phyloP scores from a whole-genome alignment of 495 filamentous ascomycete genomes.

The Xeromyces bisporus region DNA sequence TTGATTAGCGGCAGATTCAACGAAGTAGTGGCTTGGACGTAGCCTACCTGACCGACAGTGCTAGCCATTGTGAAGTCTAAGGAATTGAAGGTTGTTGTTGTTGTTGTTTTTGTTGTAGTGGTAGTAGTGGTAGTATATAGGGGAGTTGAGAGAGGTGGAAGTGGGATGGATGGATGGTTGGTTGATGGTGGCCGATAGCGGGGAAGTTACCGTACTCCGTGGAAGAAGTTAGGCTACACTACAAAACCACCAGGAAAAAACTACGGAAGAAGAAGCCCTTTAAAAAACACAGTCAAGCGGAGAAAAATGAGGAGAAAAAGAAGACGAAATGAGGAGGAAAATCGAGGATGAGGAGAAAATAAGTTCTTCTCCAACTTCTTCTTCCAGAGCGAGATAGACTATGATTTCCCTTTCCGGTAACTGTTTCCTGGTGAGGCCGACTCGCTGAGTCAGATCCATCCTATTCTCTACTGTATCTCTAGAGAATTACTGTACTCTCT shows the following conservation, averaged over 20 bases:
- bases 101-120: too few species aligned
- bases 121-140: too few species aligned
- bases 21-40: conserved; percentile 1
- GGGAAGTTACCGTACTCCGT: not conserved
- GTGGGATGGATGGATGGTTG: too few species aligned
- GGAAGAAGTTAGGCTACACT: not conserved
- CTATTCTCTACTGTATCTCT: too few species aligned
- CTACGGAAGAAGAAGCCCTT: not conserved
- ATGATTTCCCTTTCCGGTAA: too few species aligned
- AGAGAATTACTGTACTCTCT: too few species aligned
- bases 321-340: conserved; percentile 2
- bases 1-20: conserved; percentile 7
- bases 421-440: too few species aligned
- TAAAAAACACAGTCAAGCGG: too few species aligned
- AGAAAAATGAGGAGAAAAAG: not conserved
- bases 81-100: not conserved
- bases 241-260: not conserved
- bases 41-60: conserved; percentile 40
- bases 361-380: not conserved
- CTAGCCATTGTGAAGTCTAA: conserved; percentile 20
- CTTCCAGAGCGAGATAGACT: too few species aligned
- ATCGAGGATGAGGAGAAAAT: conserved; percentile 1
- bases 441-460: too few species aligned
- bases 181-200: too few species aligned
- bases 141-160: not conserved